Evolutionary conservation across 352 stramenopile genomes (phyloP), one percentile per base, ranked within the genome.

Genomic region (Globisporangium acanthophoron): DNA sequence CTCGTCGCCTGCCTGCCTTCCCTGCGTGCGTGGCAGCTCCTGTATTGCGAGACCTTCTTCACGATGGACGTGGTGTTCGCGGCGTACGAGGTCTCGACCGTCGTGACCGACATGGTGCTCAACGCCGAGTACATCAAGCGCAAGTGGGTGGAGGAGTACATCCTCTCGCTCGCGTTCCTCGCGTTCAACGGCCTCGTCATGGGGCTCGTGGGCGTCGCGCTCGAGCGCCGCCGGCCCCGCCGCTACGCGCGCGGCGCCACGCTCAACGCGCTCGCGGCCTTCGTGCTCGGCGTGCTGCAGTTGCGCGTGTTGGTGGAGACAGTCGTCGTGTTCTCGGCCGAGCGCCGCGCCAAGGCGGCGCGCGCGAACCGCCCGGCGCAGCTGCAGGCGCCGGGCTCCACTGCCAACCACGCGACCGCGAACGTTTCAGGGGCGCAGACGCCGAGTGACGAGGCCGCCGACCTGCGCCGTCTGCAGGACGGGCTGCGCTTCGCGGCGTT

Each of bases 61-160:
- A 29, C 48, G 16, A 53, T 85, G 7, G 71, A 85, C 50, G 55
- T 83, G 21, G 39, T 74, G 35, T 58, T 62, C 8, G 76, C 75
- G 0, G 62, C 76, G 31, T 88, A 90, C 52, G 78, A 88, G 71
- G 54, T 85, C 48, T 74, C 73, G 57, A 87, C 80, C 9, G 76
- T 90, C 54, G 69, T 90, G 40, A 87, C 78, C 47, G 78, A 90
- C 46, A 68, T 88, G 44, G 62, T 90, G 7, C 72, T 90, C n/a
- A 90, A 88, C 58, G 64, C 62, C 44, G 80, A 90, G 69, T 90
- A 90, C 67, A 85, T 90, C 58, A 39, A 76, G 21, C 80, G 80
- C 51, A 68, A 76, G 27, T 90, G 78, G 80, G 13, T 81, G 24
- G 78, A 90, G 16, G 80, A 90, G 63, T 90, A 90, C 65, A 73